phyloP scores from a whole-genome alignment of 2,329 filamentous ascomycete species.

The Fusarium ambrosium region DNA sequence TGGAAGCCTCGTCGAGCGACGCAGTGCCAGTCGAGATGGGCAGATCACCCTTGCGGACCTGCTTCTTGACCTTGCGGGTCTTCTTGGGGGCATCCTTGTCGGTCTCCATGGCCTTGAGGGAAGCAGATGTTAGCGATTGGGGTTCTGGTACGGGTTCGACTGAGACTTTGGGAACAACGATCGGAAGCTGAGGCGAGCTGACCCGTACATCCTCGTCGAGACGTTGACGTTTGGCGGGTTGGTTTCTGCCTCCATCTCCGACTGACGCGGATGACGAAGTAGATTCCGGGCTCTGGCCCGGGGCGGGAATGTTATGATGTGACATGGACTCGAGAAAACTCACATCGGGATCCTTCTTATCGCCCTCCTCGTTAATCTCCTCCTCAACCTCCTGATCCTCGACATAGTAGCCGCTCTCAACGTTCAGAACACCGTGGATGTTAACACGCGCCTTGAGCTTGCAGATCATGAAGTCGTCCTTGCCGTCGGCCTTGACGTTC shows the following conservation, averaged over 20 bases:
- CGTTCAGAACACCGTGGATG: conserved; percentile 94
- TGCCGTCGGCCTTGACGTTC: conserved; percentile 91
- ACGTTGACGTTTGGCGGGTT: conserved; percentile 39
- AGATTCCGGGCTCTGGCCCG: conserved; percentile 9
- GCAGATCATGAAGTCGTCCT: conserved; percentile 99
- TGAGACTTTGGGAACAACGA: conserved; percentile 10
- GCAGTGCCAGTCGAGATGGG: conserved; percentile 87
- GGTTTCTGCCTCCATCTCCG: conserved; percentile 33
- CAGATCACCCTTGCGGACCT: conserved; percentile 96
- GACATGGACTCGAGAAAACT: conserved; percentile 56
- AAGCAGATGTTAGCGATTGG: conserved; percentile 45
- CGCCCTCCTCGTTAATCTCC: conserved; percentile 79
- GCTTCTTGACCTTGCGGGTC: conserved; percentile 99
- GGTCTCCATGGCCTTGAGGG: conserved; percentile 83
- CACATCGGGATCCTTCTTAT: conserved; percentile 80
- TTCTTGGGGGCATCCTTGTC: conserved; percentile 82
- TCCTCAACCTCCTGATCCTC: conserved; percentile 98
- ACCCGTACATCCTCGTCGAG: conserved; percentile 17
- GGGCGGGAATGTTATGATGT: conserved; percentile 7
- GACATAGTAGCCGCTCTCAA: conserved; percentile 97
- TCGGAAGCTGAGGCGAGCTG: conserved; percentile 6
- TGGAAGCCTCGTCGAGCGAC: conserved; percentile 78
- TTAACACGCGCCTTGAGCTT: conserved; percentile 98
- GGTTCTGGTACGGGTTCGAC: conserved; percentile 13
- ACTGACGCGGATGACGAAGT: conserved; percentile 29